phyloP scores from a whole-genome alignment of 1,284 basidiomycete genomes.

The Filobasidium uniguttulatum region DNA sequence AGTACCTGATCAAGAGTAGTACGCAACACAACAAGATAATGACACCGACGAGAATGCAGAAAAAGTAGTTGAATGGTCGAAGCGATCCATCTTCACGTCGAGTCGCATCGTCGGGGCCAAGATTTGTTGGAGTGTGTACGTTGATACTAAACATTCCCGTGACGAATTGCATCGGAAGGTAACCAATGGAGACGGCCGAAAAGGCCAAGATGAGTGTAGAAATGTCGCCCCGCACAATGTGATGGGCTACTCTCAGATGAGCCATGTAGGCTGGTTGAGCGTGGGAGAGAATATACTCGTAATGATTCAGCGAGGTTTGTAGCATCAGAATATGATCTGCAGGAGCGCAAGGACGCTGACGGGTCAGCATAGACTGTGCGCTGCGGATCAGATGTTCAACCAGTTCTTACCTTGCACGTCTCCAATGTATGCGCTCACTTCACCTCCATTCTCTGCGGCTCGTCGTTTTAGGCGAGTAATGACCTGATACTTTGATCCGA shows the following conservation, averaged over 20 bases:
- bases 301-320: slow-evolving; percentile 71
- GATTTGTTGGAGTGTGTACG: slow-evolving; percentile 39
- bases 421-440: slow-evolving; percentile 74
- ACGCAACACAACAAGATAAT: background rate
- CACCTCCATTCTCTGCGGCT: slow-evolving; percentile 41
- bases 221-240: slow-evolving; percentile 48
- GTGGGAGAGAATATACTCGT: slow-evolving; percentile 75
- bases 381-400: too few relatives aligned
- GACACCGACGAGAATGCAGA: background rate
- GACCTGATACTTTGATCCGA: slow-evolving; percentile 71
- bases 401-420: slow-evolving; percentile 65
- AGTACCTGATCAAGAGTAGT: background rate
- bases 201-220: slow-evolving; percentile 57
- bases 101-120: slow-evolving; percentile 16
- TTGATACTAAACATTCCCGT: slow-evolving; percentile 57
- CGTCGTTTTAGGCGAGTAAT: slow-evolving; percentile 68
- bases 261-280: slow-evolving; percentile 75
- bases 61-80: background rate
- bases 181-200: slow-evolving; percentile 52
- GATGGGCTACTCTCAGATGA: slow-evolving; percentile 54
- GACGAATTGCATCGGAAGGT: slow-evolving; percentile 54
- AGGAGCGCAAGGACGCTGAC: background rate
- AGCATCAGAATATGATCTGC: slow-evolving; percentile 81
- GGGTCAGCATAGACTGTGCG: too few relatives aligned
- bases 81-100: background rate